Conservation (phyloP, 2,329 filamentous ascomycete genomes). For the Sphaceloma murrayae region DNA sequence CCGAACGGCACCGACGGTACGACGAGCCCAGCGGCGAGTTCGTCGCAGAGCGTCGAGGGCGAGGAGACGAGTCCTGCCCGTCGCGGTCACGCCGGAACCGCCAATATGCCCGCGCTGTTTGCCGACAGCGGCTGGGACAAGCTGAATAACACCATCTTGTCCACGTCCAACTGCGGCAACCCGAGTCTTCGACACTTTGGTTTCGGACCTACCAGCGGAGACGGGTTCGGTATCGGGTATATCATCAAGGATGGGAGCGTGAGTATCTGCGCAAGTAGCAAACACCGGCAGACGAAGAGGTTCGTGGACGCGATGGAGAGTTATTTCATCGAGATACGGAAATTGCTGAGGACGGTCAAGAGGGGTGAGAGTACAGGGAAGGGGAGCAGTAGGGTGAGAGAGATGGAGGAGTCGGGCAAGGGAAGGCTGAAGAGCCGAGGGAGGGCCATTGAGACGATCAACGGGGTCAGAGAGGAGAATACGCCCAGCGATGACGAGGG, state of each 20-base stretch:
- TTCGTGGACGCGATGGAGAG: constrained; percentile 83
- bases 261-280: constrained; percentile 83
- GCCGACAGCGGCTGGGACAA: constrained; percentile 87
- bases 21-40: too few relatives aligned
- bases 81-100: constrained; percentile 36
- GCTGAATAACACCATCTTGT: constrained; percentile 86
- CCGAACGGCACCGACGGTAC: constrained; percentile 47
- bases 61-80: constrained; percentile 46
- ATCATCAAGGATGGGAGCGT: constrained; percentile 95
- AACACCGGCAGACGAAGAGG: constrained; percentile 84
- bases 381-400: constrained; percentile 48
- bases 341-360: constrained; percentile 64
- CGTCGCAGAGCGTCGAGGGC: too few relatives aligned
- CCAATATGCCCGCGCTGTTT: constrained; percentile 67
- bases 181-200: constrained; percentile 90
- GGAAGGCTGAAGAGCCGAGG: constrained; percentile 61
- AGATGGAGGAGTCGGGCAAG: constrained; percentile 51
- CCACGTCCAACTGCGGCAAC: constrained; percentile 98
- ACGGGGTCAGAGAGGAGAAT: constrained; percentile 56
- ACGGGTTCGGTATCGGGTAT: constrained; percentile 95
- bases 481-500: constrained; percentile 70
- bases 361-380: constrained; percentile 45
- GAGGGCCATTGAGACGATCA: constrained; percentile 53
- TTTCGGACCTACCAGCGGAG: constrained; percentile 86
- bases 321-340: constrained; percentile 83